Evolutionary conservation across 257 asterid species (phyloP).

Genomic region (Fraxinus quadrangulata): DNA sequence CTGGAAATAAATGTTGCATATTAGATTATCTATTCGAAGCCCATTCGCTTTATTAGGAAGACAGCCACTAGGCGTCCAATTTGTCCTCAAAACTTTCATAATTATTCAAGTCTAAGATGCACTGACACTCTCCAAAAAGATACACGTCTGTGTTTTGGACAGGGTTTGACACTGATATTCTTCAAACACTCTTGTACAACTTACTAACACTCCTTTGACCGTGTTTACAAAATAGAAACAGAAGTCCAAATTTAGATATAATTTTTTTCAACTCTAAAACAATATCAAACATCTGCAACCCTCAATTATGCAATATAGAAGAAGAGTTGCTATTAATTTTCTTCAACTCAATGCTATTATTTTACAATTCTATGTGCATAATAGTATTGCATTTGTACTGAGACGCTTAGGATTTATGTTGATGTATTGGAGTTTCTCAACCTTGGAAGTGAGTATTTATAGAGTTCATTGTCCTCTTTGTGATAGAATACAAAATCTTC

Average conservation of each 20-base stretch:
- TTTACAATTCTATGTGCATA: neutral
- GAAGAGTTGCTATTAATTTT: neutral
- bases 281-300: neutral
- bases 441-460: conserved; percentile 58
- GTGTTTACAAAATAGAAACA: neutral
- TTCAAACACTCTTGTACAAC: neutral
- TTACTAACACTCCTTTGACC: neutral
- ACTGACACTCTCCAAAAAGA: neutral
- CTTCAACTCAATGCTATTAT: neutral
- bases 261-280: neutral
- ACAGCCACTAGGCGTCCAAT: neutral
- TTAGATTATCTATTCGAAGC: neutral
- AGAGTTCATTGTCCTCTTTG: conserved; percentile 43
- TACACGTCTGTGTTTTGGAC: neutral
- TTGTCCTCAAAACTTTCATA: neutral
- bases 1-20: neutral
- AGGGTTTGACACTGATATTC: neutral
- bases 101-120: neutral
- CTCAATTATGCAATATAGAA: neutral
- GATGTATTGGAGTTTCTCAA: conserved; percentile 51
- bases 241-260: neutral
- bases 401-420: conserved; percentile 4
- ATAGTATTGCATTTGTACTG: conserved; percentile 2
- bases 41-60: neutral
- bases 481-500: conserved; percentile 1